phyloP scores from a whole-genome alignment of 106 monocot genomes.

The Chionographis japonica region DNA sequence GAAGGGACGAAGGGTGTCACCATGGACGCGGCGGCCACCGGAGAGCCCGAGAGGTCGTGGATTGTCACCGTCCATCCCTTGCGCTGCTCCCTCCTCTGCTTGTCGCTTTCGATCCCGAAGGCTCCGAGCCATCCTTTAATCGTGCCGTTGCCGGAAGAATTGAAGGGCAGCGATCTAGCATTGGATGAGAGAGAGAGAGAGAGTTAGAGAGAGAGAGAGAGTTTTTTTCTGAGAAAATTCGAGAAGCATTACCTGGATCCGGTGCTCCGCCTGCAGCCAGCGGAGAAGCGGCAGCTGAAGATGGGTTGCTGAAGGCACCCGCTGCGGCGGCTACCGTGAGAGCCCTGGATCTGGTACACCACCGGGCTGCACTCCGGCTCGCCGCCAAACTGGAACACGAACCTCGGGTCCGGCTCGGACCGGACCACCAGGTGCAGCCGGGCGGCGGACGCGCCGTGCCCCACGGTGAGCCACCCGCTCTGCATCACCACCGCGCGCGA shows the following conservation, averaged over 20 bases:
- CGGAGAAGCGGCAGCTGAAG: constrained; percentile 68
- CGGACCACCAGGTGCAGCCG: constrained; percentile 66
- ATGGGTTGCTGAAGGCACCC: constrained; percentile 52
- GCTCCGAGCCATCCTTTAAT: constrained; percentile 20
- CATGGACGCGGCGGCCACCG: constrained; percentile 81
- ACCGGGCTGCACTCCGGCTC: constrained; percentile 92
- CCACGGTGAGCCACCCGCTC: constrained; percentile 57
- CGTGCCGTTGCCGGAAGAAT: constrained; percentile 9
- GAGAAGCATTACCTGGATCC: constrained; percentile 29
- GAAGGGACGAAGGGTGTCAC: constrained; percentile 86
- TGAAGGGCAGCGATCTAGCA: constrained; percentile 20
- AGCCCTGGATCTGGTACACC: constrained; percentile 58
- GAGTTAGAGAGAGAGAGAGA: background rate
- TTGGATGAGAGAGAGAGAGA: background rate
- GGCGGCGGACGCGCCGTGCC: constrained; percentile 4
- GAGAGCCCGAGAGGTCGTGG: constrained; percentile 86
- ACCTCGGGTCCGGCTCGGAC: constrained; percentile 77
- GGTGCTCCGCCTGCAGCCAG: constrained; percentile 23
- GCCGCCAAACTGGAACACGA: constrained; percentile 80
- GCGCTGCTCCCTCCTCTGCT: constrained; percentile 33
- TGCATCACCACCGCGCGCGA: constrained; percentile 27
- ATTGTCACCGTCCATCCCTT: constrained; percentile 95
- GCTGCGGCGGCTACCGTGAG: constrained; percentile 6
- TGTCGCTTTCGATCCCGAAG: constrained; percentile 10
- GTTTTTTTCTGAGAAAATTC: no score